Conservation (phyloP, 352 stramenopile species). For the Pythium rhizo-oryzae region DNA sequence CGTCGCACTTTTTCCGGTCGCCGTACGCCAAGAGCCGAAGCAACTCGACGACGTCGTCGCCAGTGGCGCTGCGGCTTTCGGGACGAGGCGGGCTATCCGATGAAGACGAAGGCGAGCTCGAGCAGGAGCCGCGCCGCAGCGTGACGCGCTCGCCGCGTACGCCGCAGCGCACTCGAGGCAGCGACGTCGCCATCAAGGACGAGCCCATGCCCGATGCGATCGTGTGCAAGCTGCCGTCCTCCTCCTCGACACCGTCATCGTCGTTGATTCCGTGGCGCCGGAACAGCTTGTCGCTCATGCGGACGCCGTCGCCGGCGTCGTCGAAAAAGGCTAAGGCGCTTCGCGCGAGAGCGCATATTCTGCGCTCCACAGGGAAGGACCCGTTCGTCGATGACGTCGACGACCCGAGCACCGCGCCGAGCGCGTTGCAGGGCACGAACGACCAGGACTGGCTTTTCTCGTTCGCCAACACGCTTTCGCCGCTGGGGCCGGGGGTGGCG, state of each 20-base stretch:
- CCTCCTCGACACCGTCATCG: conserved; percentile 18
- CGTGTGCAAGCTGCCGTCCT: conserved; percentile 6
- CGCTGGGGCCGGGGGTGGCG: conserved; percentile 39
- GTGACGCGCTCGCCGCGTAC: conserved; percentile 11
- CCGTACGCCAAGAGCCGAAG: conserved; percentile 36
- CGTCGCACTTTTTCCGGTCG: conserved; percentile 79
- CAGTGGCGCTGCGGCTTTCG: conserved; percentile 1
- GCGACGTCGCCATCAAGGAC: conserved; percentile 4
- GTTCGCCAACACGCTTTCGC: conserved; percentile 75
- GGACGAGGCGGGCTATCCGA: neutral
- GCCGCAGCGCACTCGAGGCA: neutral
- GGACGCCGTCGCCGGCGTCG: conserved; percentile 24
- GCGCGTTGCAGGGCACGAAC: conserved; percentile 27
- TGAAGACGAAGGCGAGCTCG: conserved; percentile 7
- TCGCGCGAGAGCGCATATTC: conserved; percentile 11
- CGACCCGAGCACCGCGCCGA: conserved; percentile 34
- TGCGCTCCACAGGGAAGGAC: conserved; percentile 3
- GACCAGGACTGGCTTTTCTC: conserved; percentile 85
- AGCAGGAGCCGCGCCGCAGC: conserved; percentile 5
- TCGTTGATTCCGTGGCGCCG: conserved; percentile 18
- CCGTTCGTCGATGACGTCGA: conserved; percentile 22
- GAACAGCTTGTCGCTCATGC: conserved; percentile 33
- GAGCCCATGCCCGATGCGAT: conserved; percentile 22
- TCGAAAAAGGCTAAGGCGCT: conserved; percentile 9
- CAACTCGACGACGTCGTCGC: conserved; percentile 16